Base-by-base conservation (phyloP, 2,329 filamentous ascomycete species). In the Venturia pyrina region DNA sequence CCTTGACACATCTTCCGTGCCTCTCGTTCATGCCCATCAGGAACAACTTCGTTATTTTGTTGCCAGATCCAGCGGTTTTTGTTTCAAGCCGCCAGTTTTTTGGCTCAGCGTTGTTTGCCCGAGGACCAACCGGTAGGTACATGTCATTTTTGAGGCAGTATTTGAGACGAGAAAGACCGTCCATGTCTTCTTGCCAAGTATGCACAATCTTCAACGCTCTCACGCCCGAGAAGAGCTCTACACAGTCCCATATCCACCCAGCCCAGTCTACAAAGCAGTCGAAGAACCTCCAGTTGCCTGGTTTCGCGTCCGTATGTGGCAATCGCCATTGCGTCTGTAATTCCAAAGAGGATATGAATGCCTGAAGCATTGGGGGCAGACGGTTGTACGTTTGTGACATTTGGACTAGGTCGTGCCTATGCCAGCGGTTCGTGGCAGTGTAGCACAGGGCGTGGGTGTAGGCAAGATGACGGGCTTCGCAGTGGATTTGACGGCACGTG, bases 391-490 rank as follows among this genome's bases (percentile, higher is more conserved):
- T 28, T 3, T 43, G 34, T 19, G 60, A 44, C 43, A 62, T 43
- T 17, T 43, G 43, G 40, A 28, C 19, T 3, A 62, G 60, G 43
- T 62, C 60, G 17, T 43, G 37, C 21, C 60, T 62, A 32, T 62
- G 40, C 60, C 60, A 62, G 60, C 37, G 60, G 60, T 62, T 62
- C 10, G 60, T 62, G 40, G n/a, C n/a, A 17, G 60, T 28, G n/a
- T 62, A 62, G 37, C 37, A 28, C 2, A 44, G 40, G 60, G 60
- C 43, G 40, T 46, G 41, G 60, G 60, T 24, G 40, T 46, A 28
- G 60, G 60, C 60, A 11, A 62, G 60, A 1, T n/a, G 7, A 40
- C 28, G 60, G 40, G 60, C 60, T 62, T 62, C 60, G 1, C 37
- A 28, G 43, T 62, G 28, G 37, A 62, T 10, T 62, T 46, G 60